Base-by-base conservation (phyloP, 179 eudicot genomes). In the Beta lomatogona region DNA sequence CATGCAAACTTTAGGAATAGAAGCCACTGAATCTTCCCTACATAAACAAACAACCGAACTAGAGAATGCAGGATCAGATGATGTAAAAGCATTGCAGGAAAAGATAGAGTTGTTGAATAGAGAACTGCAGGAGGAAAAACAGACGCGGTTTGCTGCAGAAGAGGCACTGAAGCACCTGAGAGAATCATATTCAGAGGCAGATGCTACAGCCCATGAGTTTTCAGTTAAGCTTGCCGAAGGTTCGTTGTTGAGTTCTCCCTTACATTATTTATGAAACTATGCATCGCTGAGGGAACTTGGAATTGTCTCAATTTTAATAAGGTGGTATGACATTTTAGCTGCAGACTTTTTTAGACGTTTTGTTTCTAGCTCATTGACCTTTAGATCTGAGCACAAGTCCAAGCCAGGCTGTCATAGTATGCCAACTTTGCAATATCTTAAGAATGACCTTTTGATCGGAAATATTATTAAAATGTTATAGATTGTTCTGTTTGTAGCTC, bases 131-230 rank as follows among this genome's bases (percentile, higher is more conserved):
- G 93, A 83, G 80, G 97, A 94, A 85, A 97, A 86, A 74, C 95
- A 92, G 88, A 94, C 97, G 50, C 90, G 97, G 54, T 71, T 74
- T 89, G 99, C 99, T 73, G 98, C 99, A 9, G 99, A 97, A 88
- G 85, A 88, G 83, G 99, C 99, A 45, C 74, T 97, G 48, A 86
- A 90, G 84, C 97, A 94, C 87, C 90, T 97, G 69, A 86, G 91
- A 73, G 88, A 89, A 80, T 89, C 84, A 54, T 91, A 85, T 82
- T 83, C 87, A 5, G 99, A 97, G 81, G 98, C 98, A 65, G 99
- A 97, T 90, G 85, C 88, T 60, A 95, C 86, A 85, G 92, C 97
- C 54, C 97, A 89, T 63, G 92, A 93, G 87, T 91, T 94, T 58
- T 87, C 98, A 70, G 82, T 82, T 61, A 90, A 94, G 88, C 95